Evolutionary conservation across 768 basidiomycete species (phyloP), one percentile per base, ranked within the genome.

Genomic region (Suillus americanus): DNA sequence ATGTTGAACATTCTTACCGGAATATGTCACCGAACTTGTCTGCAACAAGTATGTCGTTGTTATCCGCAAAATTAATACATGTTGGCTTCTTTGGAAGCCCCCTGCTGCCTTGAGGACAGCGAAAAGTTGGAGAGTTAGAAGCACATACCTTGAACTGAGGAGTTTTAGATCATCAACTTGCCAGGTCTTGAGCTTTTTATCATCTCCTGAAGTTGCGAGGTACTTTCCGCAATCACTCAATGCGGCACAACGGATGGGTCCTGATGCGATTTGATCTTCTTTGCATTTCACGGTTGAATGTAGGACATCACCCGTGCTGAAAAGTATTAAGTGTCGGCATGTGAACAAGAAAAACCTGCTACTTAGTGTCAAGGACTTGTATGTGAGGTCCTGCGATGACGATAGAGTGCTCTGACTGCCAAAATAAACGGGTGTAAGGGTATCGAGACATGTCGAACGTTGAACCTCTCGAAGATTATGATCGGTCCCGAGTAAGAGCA

Each of bases 21-120:
- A 95, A 97, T 46, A 97, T 85, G 72, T 98, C 97, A 0, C 97
- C 97, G 67, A 97, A 96, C 77, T 97, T 98, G 77, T 99, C 97
- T 2, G 94, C 87, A 14, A 93, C 86, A 2, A 98, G 74, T 64
- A 99, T 88, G 0, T 83, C 87, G 0, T 83, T 84, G 51, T 88
- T 82, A 5, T 72, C 77, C 0, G 89, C 87, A 69, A 97, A 88
- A 0, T 77, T 74, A 33, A 97, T 72, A 2, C 80, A 80, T 0
- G 94, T 95, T 0, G 93, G 87, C 65, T 89, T 89, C 78, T 98
- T 98, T 0, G 91, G 88, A 2, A 96, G 80, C 66, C 92, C 89
- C 54, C 96, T 95, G 62, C 61, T 46, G 33, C 51, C 28, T 64
- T 63, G 16, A 61, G 57, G 46, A 62, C 53, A 48, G 54, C 2